phyloP scores from a whole-genome alignment of 2,329 filamentous ascomycete species.

The Tolypocladium tropicale region DNA sequence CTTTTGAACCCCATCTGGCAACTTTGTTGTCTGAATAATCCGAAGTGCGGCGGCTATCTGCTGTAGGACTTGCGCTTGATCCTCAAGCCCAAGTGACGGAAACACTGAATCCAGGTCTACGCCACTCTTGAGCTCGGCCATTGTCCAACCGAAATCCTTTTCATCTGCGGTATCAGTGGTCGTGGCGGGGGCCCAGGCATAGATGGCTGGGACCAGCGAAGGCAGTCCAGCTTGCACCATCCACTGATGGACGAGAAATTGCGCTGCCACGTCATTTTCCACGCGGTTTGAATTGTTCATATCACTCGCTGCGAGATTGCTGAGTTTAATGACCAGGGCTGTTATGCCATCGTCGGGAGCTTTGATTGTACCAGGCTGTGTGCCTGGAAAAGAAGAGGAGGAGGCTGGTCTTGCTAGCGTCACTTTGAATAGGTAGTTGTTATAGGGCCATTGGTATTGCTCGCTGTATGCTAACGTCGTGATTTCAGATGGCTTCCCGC shows the following conservation, averaged over 20 bases:
- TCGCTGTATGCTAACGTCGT: conserved; percentile 10
- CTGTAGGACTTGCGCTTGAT: conserved; percentile 6
- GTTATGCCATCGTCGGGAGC: conserved; percentile 6
- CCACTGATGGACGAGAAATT: conserved; percentile 9
- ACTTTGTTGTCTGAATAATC: conserved; percentile 6
- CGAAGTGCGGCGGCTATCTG: conserved; percentile 12
- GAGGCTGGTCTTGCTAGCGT: conserved; percentile 6
- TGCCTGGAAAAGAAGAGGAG: conserved; percentile 4
- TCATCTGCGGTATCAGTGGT: conserved; percentile 2
- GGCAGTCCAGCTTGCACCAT: conserved; percentile 2
- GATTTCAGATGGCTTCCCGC: conserved; percentile 2
- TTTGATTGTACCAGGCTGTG: conserved; percentile 5
- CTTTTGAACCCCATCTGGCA: conserved; percentile 7
- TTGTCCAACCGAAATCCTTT: conserved; percentile 10
- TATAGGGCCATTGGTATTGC: conserved; percentile 9
- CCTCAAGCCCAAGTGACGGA: not conserved
- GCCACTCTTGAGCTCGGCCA: conserved; percentile 14
- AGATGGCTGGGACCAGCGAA: conserved; percentile 11
- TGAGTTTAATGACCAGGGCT: conserved; percentile 11
- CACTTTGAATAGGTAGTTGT: conserved; percentile 16
- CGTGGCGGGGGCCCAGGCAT: conserved; percentile 8
- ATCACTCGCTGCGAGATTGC: conserved; percentile 11
- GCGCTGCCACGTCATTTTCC: conserved; percentile 15
- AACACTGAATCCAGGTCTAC: conserved; percentile 11
- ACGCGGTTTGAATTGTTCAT: conserved; percentile 15